Conservation (phyloP, 164 flowering plant genomes). For the Piper betle region DNA sequence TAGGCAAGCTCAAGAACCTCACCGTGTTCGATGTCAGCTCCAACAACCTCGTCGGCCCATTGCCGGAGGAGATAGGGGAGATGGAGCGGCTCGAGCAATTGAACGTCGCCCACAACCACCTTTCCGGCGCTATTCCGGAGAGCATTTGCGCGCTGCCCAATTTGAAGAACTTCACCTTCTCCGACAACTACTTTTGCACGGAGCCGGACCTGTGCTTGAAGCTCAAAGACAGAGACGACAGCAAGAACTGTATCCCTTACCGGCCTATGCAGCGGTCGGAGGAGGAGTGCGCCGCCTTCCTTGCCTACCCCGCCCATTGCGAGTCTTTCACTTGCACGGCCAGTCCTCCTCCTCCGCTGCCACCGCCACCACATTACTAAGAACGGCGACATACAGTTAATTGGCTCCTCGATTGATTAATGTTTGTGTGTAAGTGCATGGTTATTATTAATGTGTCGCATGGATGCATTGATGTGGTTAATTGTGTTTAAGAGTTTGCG, state of each 20-base stretch:
- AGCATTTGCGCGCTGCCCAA: conserved; percentile 41
- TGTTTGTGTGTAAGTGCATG: no score
- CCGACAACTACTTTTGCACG: conserved; percentile 52
- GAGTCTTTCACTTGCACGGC: conserved; percentile 1
- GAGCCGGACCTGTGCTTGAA: conserved; percentile 36
- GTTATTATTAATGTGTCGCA: no score
- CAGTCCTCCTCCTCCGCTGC: background rate
- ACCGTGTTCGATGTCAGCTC: conserved; percentile 75
- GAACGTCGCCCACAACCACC: conserved; percentile 50
- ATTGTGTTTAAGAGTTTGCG: no score
- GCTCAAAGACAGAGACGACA: conserved; percentile 18
- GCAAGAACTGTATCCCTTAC: conserved; percentile 43
- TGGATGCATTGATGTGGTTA: no score
- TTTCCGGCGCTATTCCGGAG: conserved; percentile 53
- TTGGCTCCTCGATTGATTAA: no score
- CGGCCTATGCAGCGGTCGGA: conserved; percentile 30
- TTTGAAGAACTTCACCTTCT: conserved; percentile 55
- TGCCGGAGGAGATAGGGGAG: conserved; percentile 31
- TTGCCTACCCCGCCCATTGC: conserved; percentile 44
- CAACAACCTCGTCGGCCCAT: conserved; percentile 44
- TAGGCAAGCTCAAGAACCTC: conserved; percentile 35
- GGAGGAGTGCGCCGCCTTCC: conserved; percentile 32
- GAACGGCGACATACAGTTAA: no score
- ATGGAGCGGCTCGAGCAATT: conserved; percentile 65
- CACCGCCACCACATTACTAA: conserved; percentile 4